These are phyloP conservation scores for Tolypocladium guangdongense DNA, from an alignment of 2,329 filamentous ascomycete genomes.

Conservation along the genomic window DNA sequence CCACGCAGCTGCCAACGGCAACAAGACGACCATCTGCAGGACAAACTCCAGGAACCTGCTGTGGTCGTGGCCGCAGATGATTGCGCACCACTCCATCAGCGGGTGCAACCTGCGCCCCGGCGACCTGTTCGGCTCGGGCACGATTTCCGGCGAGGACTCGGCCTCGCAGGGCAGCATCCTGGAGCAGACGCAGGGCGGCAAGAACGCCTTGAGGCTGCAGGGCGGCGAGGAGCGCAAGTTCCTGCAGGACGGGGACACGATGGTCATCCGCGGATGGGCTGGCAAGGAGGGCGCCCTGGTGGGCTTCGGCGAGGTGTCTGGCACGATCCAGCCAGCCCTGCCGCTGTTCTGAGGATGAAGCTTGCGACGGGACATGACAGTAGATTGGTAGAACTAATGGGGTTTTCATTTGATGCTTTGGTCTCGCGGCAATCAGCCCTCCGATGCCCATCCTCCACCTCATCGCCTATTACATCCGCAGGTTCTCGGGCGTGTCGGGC, in stretches of 20 bases:
- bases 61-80: constrained; percentile 77
- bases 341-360: constrained; percentile 13
- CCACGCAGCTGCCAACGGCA: constrained; percentile 16
- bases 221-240: constrained; percentile 60
- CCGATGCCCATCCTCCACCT: not conserved
- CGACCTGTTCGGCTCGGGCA: constrained; percentile 68
- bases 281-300: constrained; percentile 57
- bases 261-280: constrained; percentile 55
- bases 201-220: constrained; percentile 47
- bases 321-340: constrained; percentile 37
- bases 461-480: constrained; percentile 7
- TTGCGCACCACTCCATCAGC: constrained; percentile 68
- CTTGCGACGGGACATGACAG: not conserved
- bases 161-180: constrained; percentile 60
- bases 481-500: constrained; percentile 31
- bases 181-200: constrained; percentile 62
- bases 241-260: constrained; percentile 62
- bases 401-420: not conserved
- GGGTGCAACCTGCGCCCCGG: constrained; percentile 66
- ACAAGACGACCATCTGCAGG: constrained; percentile 20
- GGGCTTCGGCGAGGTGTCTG: constrained; percentile 65
- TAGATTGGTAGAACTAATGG: not conserved
- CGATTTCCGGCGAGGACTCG: constrained; percentile 53
- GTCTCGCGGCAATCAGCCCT: not conserved
- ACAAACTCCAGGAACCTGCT: constrained; percentile 40